These are phyloP conservation scores for Papilionanthe hybrid DNA, from an alignment of 116 monocot species.

Conservation along the genomic window DNA sequence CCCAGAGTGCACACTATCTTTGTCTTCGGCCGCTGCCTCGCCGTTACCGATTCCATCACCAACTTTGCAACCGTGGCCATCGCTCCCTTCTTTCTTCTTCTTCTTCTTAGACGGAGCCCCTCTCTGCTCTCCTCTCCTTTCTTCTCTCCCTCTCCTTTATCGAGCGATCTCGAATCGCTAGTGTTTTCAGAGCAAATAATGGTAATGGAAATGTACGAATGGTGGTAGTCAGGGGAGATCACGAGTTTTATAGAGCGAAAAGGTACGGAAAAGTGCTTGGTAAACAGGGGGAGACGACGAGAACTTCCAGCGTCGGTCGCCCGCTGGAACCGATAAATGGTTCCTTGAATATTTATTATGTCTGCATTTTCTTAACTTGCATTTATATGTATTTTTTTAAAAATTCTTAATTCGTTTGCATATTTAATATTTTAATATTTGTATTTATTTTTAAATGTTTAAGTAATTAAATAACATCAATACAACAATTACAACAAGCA, in stretches of 20 bases:
- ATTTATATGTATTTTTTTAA: too few relatives aligned
- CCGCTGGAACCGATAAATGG: too few relatives aligned
- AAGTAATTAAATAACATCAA: too few relatives aligned
- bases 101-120: too few relatives aligned
- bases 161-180: conserved; percentile 13
- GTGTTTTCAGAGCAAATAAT: too few relatives aligned
- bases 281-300: neutral
- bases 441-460: too few relatives aligned
- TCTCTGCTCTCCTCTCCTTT: conserved; percentile 18
- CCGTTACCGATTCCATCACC: neutral
- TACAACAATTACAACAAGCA: too few relatives aligned
- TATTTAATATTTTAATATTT: too few relatives aligned
- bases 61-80: neutral
- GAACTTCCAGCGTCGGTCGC: neutral
- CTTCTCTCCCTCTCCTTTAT: conserved; percentile 38
- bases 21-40: conserved; percentile 52
- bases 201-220: neutral
- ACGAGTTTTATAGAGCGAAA: neutral
- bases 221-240: neutral
- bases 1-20: conserved; percentile 97
- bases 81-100: neutral
- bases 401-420: too few relatives aligned
- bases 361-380: too few relatives aligned
- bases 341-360: too few relatives aligned
- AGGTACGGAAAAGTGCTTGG: neutral